These are phyloP conservation scores for Vigna radiata DNA, from an alignment of 306 rosid genomes.

Conservation along the genomic window DNA sequence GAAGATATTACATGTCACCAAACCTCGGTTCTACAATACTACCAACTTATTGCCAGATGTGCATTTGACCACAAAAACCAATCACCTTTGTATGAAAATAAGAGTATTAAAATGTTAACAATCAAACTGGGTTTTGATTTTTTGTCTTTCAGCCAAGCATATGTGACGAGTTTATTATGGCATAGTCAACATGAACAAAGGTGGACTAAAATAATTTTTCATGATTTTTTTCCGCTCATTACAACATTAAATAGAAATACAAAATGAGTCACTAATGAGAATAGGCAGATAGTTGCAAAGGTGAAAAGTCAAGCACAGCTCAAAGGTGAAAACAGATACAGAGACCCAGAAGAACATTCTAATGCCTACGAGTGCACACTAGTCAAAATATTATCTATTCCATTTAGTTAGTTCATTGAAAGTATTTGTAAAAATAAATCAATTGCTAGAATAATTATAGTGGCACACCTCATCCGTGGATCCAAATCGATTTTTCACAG, in stretches of 20 bases:
- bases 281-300: no score
- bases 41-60: conserved; percentile 4
- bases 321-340: neutral
- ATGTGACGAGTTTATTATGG: neutral
- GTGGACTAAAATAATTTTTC: neutral
- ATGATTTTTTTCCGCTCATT: no score
- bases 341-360: neutral
- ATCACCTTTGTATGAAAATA: conserved; percentile 6
- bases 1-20: conserved; percentile 20
- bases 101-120: neutral
- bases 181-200: neutral
- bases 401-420: neutral
- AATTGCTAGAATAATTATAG: conserved; percentile 1
- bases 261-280: no score
- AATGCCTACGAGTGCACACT: neutral
- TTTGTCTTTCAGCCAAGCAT: neutral
- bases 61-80: neutral
- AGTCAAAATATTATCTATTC: neutral
- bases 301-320: no score
- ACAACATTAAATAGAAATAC: no score
- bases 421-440: neutral
- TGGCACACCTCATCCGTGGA: conserved; percentile 85
- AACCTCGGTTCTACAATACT: conserved; percentile 3
- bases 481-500: conserved; percentile 96
- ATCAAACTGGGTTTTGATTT: neutral